Base-by-base conservation (phyloP, 331 rosid species). In the Arachis monticola region DNA sequence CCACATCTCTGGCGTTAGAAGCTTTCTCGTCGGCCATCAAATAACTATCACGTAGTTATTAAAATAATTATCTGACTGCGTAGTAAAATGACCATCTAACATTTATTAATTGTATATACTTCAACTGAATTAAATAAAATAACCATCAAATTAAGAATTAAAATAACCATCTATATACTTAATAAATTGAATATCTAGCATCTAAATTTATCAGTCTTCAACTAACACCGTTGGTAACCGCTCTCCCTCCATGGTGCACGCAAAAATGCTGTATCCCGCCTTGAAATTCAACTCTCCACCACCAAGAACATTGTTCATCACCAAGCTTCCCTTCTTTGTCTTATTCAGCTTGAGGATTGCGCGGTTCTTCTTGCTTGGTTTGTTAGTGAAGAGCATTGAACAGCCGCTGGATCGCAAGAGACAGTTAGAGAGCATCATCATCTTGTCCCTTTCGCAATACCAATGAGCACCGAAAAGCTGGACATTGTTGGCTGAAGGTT, bases 381-480 rank as follows among this genome's bases (percentile, higher is more conserved):
- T 86, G 87, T 93, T 91, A 1, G 96, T 91, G 74, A 93, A 80
- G 7, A 91, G 79, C 93, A 93, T 85, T 1, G 97, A 87, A 13
- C 93, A 87, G 0, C 97, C 96, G 2, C 98, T 97, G 0, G 96
- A 72, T 0, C 97, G 92, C 60, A 87, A 93, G 17, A 93, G 87
- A 32, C 98, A 93, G 22, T 93, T 93, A 0, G 98, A 88, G 9
- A 93, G 87, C 83, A 89, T 82, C 97, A 93, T 89, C 0, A 74
- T 87, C 56, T 85, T 88, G 62, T 87, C 88, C 11, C 56, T 85
- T 44, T 97, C 98, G 1, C 90, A 65, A 55, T 93, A 93, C 98
- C 98, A 93, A 56, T 93, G 88, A 0, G 92, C 80, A 1, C 90
- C 92, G 0, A 93, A 17, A 17, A 17, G 22, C 22, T 17, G 22